Base-by-base conservation (phyloP, 352 stramenopile species). In the Pythium sp. region DNA sequence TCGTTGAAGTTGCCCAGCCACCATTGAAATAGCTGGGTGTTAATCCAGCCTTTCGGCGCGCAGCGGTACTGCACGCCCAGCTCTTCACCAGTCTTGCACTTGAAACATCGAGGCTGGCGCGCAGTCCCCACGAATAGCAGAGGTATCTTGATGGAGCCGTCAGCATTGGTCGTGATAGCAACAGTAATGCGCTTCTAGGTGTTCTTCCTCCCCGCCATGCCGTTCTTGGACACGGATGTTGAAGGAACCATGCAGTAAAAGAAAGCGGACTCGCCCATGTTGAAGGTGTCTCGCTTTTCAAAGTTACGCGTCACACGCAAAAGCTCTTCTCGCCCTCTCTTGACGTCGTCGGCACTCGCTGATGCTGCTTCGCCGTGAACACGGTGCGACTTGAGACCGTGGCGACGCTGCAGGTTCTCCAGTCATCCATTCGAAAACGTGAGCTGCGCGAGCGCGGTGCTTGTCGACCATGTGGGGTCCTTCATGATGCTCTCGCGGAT, bases 241-340 rank as follows among this genome's bases (percentile, higher is more conserved):
- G n/a, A 55, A 55, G 47, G 5, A 55, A 55, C 47, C 6, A 55
- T 55, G n/a, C 47, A 28, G 47, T 55, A 55, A 55, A 55, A 55
- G 47, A 55, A 55, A 55, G n/a, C n/a, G 47, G n/a, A 55, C n/a
- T 55, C n/a, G 47, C 30, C 47, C 47, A 55, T 32, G 47, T 55
- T 55, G n/a, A 55, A 55, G 47, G 47, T 32, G 47, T 55, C 47
- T 53, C 46, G 3, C n/a, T 55, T 55, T 55, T 32, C 47, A 55
- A 54, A 54, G 47, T 54, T 54, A 4, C 20, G 47, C 47, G 20
- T 54, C 20, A 28, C 47, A 54, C n/a, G 47, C 47, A 55, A 55
- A 55, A 55, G n/a, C 47, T 55, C 47, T 55, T 55, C 47, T 55
- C 47, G 47, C 47, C 47, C 47, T 55, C 47, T 55, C 47, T 55